phyloP scores from a whole-genome alignment of 768 basidiomycete genomes.

The Cystobasidium ongulense region DNA sequence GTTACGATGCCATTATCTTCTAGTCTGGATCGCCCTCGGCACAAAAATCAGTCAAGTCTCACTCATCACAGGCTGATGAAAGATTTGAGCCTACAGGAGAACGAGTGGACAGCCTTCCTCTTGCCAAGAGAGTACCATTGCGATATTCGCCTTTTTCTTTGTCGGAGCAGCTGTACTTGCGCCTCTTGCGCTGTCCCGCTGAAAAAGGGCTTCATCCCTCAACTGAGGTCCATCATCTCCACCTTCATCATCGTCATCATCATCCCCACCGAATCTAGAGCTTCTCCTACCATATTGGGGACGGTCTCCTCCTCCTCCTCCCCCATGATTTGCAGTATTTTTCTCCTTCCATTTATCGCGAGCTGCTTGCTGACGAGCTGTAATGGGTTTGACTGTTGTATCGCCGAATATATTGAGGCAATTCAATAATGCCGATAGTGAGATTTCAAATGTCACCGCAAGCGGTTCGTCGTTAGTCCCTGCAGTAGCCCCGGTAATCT shows the following conservation, averaged over 20 bases:
- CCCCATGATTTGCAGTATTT: slow-evolving; percentile 34
- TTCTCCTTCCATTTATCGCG: not conserved
- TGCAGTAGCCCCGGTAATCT: not conserved
- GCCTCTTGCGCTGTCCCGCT: not conserved
- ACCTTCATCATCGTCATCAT: slow-evolving; percentile 26
- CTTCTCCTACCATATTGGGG: slow-evolving; percentile 23
- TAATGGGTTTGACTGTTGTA: slow-evolving; percentile 46
- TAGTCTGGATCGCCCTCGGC: slow-evolving; percentile 31
- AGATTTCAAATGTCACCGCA: slow-evolving; percentile 56
- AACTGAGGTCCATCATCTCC: slow-evolving; percentile 18
- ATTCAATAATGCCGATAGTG: slow-evolving; percentile 72
- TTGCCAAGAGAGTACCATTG: slow-evolving; percentile 35
- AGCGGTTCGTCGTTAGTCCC: slow-evolving; percentile 55
- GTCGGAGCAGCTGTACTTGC: slow-evolving; percentile 5
- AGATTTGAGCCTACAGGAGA: slow-evolving; percentile 35
- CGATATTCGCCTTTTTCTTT: slow-evolving; percentile 33
- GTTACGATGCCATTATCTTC: slow-evolving; percentile 74
- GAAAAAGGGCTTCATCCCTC: not conserved
- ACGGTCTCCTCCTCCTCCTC: slow-evolving; percentile 26
- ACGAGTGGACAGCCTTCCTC: slow-evolving; percentile 38
- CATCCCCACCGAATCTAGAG: not conserved
- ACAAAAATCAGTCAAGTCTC: not conserved
- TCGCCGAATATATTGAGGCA: slow-evolving; percentile 91
- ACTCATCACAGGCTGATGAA: not conserved
- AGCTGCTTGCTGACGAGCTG: slow-evolving; percentile 1